phyloP scores from a whole-genome alignment of 2,329 filamentous ascomycete genomes.

The Fusarium sp. region DNA sequence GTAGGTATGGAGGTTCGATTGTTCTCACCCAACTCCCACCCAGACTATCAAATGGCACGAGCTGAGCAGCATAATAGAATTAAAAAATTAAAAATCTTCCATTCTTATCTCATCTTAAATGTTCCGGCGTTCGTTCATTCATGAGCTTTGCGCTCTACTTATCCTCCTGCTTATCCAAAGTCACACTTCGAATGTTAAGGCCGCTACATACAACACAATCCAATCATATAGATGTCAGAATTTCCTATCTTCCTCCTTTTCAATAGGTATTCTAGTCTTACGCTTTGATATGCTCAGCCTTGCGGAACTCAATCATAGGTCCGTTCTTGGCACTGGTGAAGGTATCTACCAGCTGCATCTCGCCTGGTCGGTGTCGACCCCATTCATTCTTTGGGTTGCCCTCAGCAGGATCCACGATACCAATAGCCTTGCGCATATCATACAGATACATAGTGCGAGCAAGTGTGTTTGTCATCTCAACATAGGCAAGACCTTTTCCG shows the following conservation, averaged over 20 bases:
- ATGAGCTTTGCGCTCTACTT: background rate
- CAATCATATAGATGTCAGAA: background rate
- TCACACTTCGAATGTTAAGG: background rate
- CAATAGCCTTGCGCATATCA: conserved; percentile 67
- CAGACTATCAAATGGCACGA: background rate
- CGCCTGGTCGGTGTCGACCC: conserved; percentile 67
- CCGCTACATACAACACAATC: background rate
- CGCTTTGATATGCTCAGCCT: conserved; percentile 41
- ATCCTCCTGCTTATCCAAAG: background rate
- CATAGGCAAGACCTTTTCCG: conserved; percentile 76
- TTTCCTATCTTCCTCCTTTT: background rate
- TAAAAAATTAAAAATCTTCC: no score
- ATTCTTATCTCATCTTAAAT: conserved; percentile 1
- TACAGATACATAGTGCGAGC: conserved; percentile 73
- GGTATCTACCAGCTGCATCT: conserved; percentile 79
- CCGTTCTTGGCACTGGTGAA: conserved; percentile 82
- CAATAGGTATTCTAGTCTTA: conserved; percentile 1
- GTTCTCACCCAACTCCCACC: background rate
- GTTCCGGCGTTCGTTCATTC: background rate
- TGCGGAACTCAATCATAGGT: conserved; percentile 73
- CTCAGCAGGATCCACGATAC: conserved; percentile 66
- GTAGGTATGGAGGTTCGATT: background rate
- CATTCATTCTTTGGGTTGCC: conserved; percentile 63
- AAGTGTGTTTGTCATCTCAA: conserved; percentile 74
- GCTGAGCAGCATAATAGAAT: no score